Base-by-base conservation (phyloP, 257 asterid genomes). In the Rehmannia glutinosa region DNA sequence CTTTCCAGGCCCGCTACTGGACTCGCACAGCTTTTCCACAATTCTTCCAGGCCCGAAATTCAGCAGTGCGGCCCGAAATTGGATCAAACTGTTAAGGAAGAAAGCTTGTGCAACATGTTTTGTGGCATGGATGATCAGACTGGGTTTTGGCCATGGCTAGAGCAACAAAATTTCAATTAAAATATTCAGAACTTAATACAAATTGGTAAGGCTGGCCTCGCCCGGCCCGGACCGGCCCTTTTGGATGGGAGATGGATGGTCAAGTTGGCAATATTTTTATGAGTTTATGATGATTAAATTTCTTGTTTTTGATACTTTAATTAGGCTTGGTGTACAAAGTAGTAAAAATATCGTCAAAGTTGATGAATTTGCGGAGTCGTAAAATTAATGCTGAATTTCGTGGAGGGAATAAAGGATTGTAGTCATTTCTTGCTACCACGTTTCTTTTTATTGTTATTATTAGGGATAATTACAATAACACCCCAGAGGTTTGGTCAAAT, bases 91-190 rank as follows among this genome's bases (percentile, higher is more conserved):
- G 88, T 85, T 3, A 88, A 93, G 80, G 97, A 93, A 66, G 99
- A 93, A 72, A 82, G 86, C 81, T 69, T 93, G 77, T 81, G 96
- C 87, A 91, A 78, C 57, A 82, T 90, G 95, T 86, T 93, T 49
- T 74, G 85, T 38, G 89, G 88, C 36, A 85, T 90, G 80, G 97
- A 93, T 69, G 97, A 94, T 68, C 97, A 93, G 68, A 76, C 92
- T 3, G 95, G 88, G 57, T 87, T 88, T 80, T 93, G 99, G 99
- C 95, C 99, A 4, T 93, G 99, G 99, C 82, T 93, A 55, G 99
- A 93, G 62, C 88, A 85, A 30, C 96, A 84, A 4, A 84, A 90
- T 70, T 90, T 88, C 87, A 82, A 83, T 72, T 92, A 64, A 74
- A 33, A n/a, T n/a, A n/a, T 50, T 19, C 32, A 24, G 5, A 30